Base-by-base conservation (phyloP, 139 green algal genomes). In the Chlamydomonas incerta region DNA sequence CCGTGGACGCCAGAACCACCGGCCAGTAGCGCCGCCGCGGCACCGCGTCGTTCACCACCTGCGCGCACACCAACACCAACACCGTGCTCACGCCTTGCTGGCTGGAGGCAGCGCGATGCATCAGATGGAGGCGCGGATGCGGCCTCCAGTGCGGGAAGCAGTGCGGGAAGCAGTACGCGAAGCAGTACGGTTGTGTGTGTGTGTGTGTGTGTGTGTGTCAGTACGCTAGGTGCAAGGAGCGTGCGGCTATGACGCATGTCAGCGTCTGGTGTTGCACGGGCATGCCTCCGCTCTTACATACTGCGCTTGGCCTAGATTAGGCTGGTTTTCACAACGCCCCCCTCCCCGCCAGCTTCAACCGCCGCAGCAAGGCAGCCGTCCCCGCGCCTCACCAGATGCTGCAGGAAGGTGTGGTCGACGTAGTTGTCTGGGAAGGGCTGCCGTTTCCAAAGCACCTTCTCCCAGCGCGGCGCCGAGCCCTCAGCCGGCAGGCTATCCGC, bases 361-460 rank as follows among this genome's bases (percentile, higher is more conserved):
- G 83, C 47, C 77, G 55, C 3, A 88, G 87, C 34, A 94, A 81
- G 24, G 90, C 52, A 10, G 87, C 90, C 69, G 95, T 96, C 13
- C 95, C 74, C 24, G 94, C 93, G 91, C 94, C 66, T 63, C 68
- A 95, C 92, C 71, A 97, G 72, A 2, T 92, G 88, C 66, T 95
- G 83, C 57, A 98, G 79, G 50, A 98, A 98, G 4, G 74, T 90
- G 31, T 81, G 62, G 57, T 91, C 88, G 0, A 91, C 95, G 77
- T 96, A 90, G 73, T 95, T 95, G 85, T 98, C 95, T 11, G 88
- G 88, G 28, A 83, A 93, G 1, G 72, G 69, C 88, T 96, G 93
- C 31, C 82, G 70, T 60, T 89, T 85, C 90, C 91, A 95, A 14
- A 95, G 74, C 55, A 92, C 91, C 68, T 94, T 95, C 41, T 93